Percentiles rank a stretch among this genome's conserved stretches.
Conservation (phyloP, 768 basidiomycete genomes). For the Leccinum ochraceum region DNA sequence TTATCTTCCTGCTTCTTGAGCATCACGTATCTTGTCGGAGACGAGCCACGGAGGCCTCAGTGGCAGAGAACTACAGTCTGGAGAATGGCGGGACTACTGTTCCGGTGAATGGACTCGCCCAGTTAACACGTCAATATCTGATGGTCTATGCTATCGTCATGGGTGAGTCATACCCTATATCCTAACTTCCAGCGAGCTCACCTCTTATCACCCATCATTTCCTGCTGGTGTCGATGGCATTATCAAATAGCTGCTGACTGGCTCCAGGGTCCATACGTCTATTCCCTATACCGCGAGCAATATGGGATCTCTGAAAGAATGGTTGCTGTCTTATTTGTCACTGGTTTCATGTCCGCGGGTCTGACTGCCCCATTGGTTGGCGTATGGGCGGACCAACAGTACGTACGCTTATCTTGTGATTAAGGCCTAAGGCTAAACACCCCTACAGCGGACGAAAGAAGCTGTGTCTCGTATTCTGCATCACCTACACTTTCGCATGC, state of each 20-base stretch:
- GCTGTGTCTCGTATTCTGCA: constrained; percentile 70
- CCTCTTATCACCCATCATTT: not conserved
- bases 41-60: constrained; percentile 11
- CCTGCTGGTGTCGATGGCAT: not conserved
- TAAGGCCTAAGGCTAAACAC: not conserved
- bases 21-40: constrained; percentile 31
- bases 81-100: constrained; percentile 32
- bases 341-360: constrained; percentile 72
- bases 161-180: constrained; percentile 44
- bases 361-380: constrained; percentile 70
- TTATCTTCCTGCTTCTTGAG: constrained; percentile 38
- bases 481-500: constrained; percentile 64
- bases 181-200: constrained; percentile 1
- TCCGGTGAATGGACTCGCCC: constrained; percentile 29
- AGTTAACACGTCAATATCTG: constrained; percentile 53
- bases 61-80: constrained; percentile 28
- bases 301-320: constrained; percentile 61
- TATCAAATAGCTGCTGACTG: constrained; percentile 62
- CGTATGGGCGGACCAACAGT: constrained; percentile 77
- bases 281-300: constrained; percentile 71
- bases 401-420: not conserved
- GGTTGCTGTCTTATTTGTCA: constrained; percentile 75
- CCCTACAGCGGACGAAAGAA: constrained; percentile 59
- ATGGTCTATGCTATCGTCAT: constrained; percentile 72
- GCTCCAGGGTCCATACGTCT: constrained; percentile 80